Evolutionary conservation across 257 asterid species (phyloP), one percentile per base, ranked within the genome.

Genomic region (Paulownia fortunei): DNA sequence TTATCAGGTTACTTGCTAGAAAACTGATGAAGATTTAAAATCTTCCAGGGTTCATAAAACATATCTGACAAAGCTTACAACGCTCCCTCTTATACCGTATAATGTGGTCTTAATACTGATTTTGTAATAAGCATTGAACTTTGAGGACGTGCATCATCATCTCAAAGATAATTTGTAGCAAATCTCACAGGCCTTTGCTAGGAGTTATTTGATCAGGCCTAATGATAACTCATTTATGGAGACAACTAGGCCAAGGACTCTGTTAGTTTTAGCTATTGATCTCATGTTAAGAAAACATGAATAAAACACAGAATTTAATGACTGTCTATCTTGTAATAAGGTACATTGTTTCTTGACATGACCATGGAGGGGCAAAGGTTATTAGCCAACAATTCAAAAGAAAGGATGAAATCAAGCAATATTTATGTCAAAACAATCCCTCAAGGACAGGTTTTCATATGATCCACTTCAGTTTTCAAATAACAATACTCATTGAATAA

Each of bases 131-230:
- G 34, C 55, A 80, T 6, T n/a, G 26, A 15, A 3, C 23, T 51
- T 52, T 27, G 26, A 51, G 70, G 60, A 8, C 37, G 62, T 47
- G 15, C 56, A 63, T 49, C 49, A 19, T 13, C 18, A 65, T 55
- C 55, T 51, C 27, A 59, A 34, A 6, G 51, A 23, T 36, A 60
- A 27, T 56, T 67, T 18, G 44, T 5, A 52, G 32, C 13, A 67
- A 59, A 30, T 75, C 67, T 54, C 69, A 49, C 3, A 76, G 30
- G 55, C 47, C 26, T 49, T 27, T 75, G 34, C 21, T 66, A 39
- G 41, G 63, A 8, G 60, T 27, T 52, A 18, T 47, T 41, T 72
- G 39, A 44, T 44, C 59, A 47, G 19, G 51, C 19, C 9, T 41
- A 37, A 12, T 6, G 11, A 30, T 59, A 46, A 49, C 47, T 67